Evolutionary conservation across 257 asterid genomes (phyloP).

Genomic region (Capsicum baccatum): DNA sequence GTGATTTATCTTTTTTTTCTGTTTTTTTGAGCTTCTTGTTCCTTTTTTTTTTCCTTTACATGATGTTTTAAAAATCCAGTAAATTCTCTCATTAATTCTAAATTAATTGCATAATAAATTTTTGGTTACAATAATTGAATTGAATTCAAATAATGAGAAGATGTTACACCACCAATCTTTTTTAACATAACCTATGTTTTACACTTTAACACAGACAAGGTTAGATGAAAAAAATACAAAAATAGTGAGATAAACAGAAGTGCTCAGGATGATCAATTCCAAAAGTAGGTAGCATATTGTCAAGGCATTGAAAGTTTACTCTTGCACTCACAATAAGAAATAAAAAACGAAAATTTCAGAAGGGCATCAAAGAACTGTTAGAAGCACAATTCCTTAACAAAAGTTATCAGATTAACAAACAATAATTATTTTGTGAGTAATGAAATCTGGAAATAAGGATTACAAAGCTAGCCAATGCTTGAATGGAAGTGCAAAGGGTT

Average conservation of each 20-base stretch:
- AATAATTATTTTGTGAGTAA: background rate
- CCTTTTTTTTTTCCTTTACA: no score
- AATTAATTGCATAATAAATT: no score
- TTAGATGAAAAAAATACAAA: background rate
- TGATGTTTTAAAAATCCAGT: no score
- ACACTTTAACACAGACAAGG: background rate
- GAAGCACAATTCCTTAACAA: background rate
- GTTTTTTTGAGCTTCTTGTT: no score
- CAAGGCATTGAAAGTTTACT: background rate
- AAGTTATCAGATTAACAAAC: background rate
- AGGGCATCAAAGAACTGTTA: background rate
- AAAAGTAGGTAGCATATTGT: background rate
- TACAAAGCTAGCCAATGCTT: background rate
- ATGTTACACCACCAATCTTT: no score
- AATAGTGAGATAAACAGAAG: background rate
- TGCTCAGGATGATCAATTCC: background rate
- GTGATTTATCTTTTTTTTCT: no score
- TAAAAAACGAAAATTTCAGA: background rate
- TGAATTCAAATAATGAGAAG: no score
- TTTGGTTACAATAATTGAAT: no score
- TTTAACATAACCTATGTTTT: no score
- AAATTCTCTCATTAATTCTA: no score
- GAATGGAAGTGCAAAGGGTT: background rate
- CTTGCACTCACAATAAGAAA: background rate
- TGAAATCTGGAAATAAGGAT: background rate